Conservation (phyloP, 1,284 basidiomycete species). For the Sporisorium exsertum region DNA sequence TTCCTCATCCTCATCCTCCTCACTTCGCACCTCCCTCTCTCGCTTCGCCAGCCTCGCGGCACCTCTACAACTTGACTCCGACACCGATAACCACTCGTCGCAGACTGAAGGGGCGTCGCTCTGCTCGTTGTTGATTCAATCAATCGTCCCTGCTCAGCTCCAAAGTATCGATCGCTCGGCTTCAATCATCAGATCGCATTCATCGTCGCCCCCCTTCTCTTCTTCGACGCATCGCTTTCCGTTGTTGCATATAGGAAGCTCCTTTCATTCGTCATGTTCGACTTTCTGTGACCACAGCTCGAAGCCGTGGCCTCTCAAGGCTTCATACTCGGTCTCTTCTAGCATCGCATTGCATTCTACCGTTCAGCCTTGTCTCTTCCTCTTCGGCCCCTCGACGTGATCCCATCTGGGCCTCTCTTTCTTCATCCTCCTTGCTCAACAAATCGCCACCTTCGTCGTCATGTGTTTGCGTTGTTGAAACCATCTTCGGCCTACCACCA, state of each 20-base stretch:
- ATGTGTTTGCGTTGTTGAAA: slow-evolving; percentile 9
- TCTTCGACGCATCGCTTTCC: not conserved
- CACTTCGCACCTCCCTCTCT: not conserved
- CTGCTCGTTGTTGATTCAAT: slow-evolving; percentile 2
- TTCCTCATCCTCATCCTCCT: not conserved
- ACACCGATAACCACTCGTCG: not conserved
- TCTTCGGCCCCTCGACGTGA: not conserved
- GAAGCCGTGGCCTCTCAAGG: slow-evolving; percentile 25
- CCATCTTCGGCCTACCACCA: not conserved
- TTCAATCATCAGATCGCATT: not conserved
- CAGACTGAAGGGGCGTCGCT: not conserved
- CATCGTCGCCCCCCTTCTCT: not conserved
- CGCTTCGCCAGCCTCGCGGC: not conserved
- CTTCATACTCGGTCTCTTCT: not conserved
- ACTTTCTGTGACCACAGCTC: slow-evolving; percentile 26
- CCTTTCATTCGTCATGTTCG: slow-evolving; percentile 20
- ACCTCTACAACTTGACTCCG: not conserved
- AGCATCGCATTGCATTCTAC: slow-evolving; percentile 13
- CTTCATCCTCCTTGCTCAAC: not conserved
- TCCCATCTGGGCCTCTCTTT: not conserved
- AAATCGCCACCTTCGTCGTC: not conserved
- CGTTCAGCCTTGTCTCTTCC: not conserved
- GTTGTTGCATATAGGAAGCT: slow-evolving; percentile 3
- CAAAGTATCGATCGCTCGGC: not conserved
- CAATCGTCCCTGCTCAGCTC: not conserved